A percentile compares a stretch with the other conserved stretches of the same genome.
These are phyloP conservation scores for Leccinum uliginosum DNA, from an alignment of 768 basidiomycete genomes.

Conservation along the genomic window DNA sequence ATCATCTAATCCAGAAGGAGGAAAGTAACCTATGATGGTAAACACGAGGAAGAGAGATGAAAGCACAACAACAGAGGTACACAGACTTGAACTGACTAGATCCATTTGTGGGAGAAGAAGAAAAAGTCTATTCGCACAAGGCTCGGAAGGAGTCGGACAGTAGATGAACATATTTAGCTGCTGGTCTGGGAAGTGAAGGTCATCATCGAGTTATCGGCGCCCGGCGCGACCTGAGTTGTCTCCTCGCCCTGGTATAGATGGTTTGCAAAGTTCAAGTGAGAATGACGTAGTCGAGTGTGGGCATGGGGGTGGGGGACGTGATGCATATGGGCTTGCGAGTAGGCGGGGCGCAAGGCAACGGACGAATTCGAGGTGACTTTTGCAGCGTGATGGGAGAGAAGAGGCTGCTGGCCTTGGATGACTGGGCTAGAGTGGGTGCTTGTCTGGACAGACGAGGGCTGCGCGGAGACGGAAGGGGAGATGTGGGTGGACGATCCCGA, in stretches of 20 bases:
- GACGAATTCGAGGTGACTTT: conserved; percentile 35
- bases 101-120: background rate
- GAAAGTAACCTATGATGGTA: conserved; percentile 24
- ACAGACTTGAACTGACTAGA: conserved; percentile 18
- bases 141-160: background rate
- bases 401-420: conserved; percentile 10
- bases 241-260: conserved; percentile 33
- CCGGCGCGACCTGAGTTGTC: conserved; percentile 21
- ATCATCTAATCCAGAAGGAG: conserved; percentile 23
- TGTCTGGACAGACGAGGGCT: conserved; percentile 22
- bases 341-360: conserved; percentile 55
- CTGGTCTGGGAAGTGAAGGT: conserved; percentile 40
- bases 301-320: conserved; percentile 79
- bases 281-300: conserved; percentile 69
- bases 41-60: conserved; percentile 12
- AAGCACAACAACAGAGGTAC: conserved; percentile 17
- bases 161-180: conserved; percentile 9
- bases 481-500: conserved; percentile 13
- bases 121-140: conserved; percentile 6
- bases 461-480: conserved; percentile 16
- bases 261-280: conserved; percentile 45
- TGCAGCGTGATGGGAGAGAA: conserved; percentile 22
- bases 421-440: conserved; percentile 18
- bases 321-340: conserved; percentile 61
- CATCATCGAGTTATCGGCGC: conserved; percentile 44